Evolutionary conservation across 805 yeast species (phyloP).

Genomic region (Sporopachydermia lactativora): DNA sequence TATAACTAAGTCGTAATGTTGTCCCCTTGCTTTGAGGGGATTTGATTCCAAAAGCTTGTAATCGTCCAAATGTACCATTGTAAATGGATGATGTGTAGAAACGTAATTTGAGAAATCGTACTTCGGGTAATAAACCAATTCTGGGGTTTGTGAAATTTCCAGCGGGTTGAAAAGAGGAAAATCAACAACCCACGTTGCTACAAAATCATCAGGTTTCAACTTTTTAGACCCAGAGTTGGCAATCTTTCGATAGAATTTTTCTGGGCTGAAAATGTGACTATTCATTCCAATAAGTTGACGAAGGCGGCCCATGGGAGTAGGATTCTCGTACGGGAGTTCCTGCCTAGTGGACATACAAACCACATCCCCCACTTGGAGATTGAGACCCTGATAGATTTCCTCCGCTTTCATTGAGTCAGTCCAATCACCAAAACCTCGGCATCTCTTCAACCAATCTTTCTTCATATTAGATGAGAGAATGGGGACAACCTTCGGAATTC

Average conservation of each 20-base stretch:
- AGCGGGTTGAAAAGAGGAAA: conserved; percentile 85
- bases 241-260: background rate
- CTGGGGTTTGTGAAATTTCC: conserved; percentile 22
- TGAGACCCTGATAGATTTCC: conserved; percentile 21
- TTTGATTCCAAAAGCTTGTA: conserved; percentile 35
- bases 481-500: conserved; percentile 45
- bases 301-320: conserved; percentile 84
- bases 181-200: conserved; percentile 77
- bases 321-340: conserved; percentile 65
- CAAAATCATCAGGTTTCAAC: conserved; percentile 24
- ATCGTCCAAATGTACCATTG: conserved; percentile 73
- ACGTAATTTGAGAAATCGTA: conserved; percentile 36
- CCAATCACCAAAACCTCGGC: conserved; percentile 16
- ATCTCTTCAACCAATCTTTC: conserved; percentile 28
- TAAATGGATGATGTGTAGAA: conserved; percentile 95
- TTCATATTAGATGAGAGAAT: conserved; percentile 30
- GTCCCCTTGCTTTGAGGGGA: conserved; percentile 65
- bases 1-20: conserved; percentile 85
- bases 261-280: background rate
- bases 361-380: conserved; percentile 52
- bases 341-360: conserved; percentile 72
- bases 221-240: too few species aligned
- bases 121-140: conserved; percentile 34
- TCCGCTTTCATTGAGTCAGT: conserved; percentile 15
- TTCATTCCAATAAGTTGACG: conserved; percentile 46